Base-by-base conservation (phyloP, 2,329 filamentous ascomycete genomes). In the Calonectria hongkongensis region DNA sequence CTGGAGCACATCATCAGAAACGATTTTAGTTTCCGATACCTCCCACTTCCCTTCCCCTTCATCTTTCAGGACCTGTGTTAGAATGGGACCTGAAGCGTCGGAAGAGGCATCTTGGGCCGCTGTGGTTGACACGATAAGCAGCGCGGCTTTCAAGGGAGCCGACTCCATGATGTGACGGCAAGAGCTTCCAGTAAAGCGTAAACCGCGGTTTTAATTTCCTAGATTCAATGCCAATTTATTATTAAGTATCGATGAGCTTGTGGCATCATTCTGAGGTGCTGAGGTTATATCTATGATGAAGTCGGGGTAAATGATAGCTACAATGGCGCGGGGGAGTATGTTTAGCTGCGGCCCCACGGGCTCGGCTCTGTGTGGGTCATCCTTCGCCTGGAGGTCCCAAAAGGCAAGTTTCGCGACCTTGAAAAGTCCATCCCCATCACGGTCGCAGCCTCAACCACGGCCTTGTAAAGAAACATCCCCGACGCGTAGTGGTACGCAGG, bases 101-200 rank as follows among this genome's bases (percentile, higher is more conserved):
- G 94, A 92, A 4, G 93, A 92, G 0, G 95, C 91, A 82, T 98
- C 93, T 77, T 91, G 89, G 10, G 93, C 92, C 7, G 96, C 97
- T 7, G 97, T 99, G 64, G 97, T 97, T 1, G 97, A 98, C 47
- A 99, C 89, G 76, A 98, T 90, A 67, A 99, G 88, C 62, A 99
- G 92, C 9, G 94, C 94, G 41, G 92, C 93, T 81, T 87, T 93
- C 15, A 98, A 87, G 68, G 87, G 79, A 56, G 78, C 71, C 47
- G 81, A 78, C 64, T 75, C 81, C 75, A 84, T 83, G 73, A 51
- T 73, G 64, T 43, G 60, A 21, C 7, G 16, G 10, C 28, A 33
- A 16, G 41, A 16, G n/a, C 21, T 41, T 60, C 15, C 27, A 10
- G 16, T 63, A 27, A 60, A 18, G 12, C 30, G 33, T 41, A 2